Base-by-base conservation (phyloP, 805 yeast species). In the Ogataea naganishii region DNA sequence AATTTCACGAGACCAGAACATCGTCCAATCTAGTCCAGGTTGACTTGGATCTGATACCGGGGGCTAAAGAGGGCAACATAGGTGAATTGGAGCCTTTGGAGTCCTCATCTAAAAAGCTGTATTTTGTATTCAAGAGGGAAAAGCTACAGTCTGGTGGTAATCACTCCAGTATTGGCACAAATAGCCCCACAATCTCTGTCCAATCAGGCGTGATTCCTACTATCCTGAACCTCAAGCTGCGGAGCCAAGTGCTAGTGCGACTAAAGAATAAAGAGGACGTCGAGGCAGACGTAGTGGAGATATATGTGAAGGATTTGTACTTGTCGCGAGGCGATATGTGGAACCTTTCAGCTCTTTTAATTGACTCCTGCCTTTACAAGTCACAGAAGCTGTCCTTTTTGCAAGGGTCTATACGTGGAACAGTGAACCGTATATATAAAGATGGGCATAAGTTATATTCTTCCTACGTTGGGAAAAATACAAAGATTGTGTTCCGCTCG, bases 301-400 rank as follows among this genome's bases (percentile, higher is more conserved):
- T 92, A 5, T 75, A 75, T 47, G 69, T 85, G 31, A 83, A 77
- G 43, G 96, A 92, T 44, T 64, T 84, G 14, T 73, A 80, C 40
- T 57, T 92, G 11, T 74, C 95, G 4, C 62, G 98, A 40, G 95
- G 94, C 36, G 92, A 85, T 43, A 89, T 88, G 86, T 92, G 97
- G 95, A 64, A 70, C 16, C 58, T 89, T 10, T 73, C 94, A 0
- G 64, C 82, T 2, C 46, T 64, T 13, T 39, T 89, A 31, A 65
- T 67, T 1, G 73, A 73, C 7, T 57, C 70, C 6, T 83, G 95
- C 51, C 67, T 83, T 2, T 75, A 80, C 45, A 61, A 64, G 7
- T 69, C 75, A 6, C 88, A 86, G 49, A 64, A 75, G 31, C 47
- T 88, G 1, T 55, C 73, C 0, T 83, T 79, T 38, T 49, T 82